These are phyloP conservation scores for Pseudodiploospora longispora DNA, from an alignment of 2,329 filamentous ascomycete genomes.

Conservation along the genomic window DNA sequence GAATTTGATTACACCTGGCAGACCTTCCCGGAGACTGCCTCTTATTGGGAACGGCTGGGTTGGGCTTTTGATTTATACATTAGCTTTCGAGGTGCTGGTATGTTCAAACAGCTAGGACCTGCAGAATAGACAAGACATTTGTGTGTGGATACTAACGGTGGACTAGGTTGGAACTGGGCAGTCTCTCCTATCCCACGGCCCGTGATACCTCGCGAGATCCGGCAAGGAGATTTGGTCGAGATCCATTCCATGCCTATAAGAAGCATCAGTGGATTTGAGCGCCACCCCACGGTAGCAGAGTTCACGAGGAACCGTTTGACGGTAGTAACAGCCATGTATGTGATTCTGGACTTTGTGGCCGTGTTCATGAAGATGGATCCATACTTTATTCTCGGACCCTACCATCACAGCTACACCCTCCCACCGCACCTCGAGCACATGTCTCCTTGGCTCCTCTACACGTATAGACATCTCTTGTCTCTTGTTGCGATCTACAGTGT, in stretches of 20 bases:
- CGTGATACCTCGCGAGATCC: constrained; percentile 24
- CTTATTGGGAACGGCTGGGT: constrained; percentile 40
- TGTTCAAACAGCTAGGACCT: constrained; percentile 10
- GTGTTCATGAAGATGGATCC: constrained; percentile 65
- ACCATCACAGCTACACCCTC: constrained; percentile 26
- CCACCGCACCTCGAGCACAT: constrained; percentile 36
- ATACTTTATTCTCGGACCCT: constrained; percentile 57
- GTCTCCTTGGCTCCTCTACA: constrained; percentile 36
- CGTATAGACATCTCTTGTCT: constrained; percentile 50
- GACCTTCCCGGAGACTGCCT: constrained; percentile 42
- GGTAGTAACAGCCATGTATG: constrained; percentile 47
- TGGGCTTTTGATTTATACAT: constrained; percentile 50
- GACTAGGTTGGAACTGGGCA: constrained; percentile 49
- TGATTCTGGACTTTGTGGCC: constrained; percentile 63
- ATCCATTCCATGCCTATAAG: constrained; percentile 32
- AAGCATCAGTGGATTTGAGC: constrained; percentile 38
- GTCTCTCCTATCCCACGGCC: constrained; percentile 43
- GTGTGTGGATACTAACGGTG: too few species aligned
- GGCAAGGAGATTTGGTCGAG: constrained; percentile 28
- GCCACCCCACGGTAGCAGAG: constrained; percentile 30
- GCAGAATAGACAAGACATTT: neutral
- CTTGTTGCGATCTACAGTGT: constrained; percentile 50
- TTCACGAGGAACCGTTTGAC: constrained; percentile 39
- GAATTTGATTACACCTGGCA: constrained; percentile 52
- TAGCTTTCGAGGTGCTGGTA: constrained; percentile 48